Evolutionary conservation across 768 basidiomycete species (phyloP).

Genomic region (Collybia sordida): DNA sequence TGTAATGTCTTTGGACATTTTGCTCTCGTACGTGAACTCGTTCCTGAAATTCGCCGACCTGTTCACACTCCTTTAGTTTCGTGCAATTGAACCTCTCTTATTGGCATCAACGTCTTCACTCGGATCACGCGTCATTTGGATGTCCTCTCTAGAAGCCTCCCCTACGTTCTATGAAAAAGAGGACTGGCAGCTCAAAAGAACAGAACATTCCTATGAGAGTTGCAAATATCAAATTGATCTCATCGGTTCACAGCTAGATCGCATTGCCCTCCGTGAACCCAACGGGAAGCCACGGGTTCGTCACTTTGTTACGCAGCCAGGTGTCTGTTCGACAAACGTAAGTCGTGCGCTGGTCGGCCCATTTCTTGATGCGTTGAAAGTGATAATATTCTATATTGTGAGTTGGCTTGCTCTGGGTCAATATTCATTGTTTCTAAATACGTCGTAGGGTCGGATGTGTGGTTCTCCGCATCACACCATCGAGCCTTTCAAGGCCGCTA

Average conservation of each 20-base stretch:
- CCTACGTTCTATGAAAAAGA: constrained; percentile 54
- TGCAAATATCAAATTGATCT: constrained; percentile 67
- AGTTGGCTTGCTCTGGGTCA: constrained; percentile 19
- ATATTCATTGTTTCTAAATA: neutral
- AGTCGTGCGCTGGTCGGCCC: constrained; percentile 43
- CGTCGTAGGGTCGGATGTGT: constrained; percentile 57
- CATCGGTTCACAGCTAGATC: constrained; percentile 55
- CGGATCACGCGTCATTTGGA: constrained; percentile 73
- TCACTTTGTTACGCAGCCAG: constrained; percentile 70
- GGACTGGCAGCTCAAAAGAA: constrained; percentile 72
- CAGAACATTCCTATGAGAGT: constrained; percentile 63
- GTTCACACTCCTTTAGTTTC: constrained; percentile 46
- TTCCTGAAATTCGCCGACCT: neutral
- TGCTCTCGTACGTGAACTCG: constrained; percentile 53
- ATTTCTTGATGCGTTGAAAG: constrained; percentile 47
- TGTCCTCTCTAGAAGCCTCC: constrained; percentile 66
- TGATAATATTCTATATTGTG: constrained; percentile 63
- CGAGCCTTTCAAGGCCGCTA: constrained; percentile 58
- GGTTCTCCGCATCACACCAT: constrained; percentile 73
- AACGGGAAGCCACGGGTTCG: constrained; percentile 26
- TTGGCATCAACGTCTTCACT: constrained; percentile 37
- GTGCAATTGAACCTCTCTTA: constrained; percentile 56
- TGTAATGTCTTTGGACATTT: constrained; percentile 85
- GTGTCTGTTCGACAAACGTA: constrained; percentile 67
- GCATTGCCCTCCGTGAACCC: constrained; percentile 29